Conservation (phyloP, 2,329 filamentous ascomycete genomes). For the Colletotrichum scovillei region DNA sequence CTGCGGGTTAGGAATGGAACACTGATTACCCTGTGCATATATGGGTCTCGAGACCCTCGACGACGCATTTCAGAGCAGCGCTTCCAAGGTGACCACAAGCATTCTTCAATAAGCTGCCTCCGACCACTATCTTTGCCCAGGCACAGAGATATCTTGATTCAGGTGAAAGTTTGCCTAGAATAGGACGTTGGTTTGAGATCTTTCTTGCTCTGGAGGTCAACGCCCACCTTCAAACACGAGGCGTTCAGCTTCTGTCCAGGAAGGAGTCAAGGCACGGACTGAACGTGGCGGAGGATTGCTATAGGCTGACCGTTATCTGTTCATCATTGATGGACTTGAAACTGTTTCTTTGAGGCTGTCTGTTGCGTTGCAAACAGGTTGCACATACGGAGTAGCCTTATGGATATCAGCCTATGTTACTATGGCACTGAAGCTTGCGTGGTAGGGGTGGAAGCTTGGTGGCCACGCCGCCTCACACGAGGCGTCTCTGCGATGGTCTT, state of each 20-base stretch:
- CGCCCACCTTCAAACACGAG: constrained; percentile 23
- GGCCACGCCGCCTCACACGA: not conserved
- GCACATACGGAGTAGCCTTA: not conserved
- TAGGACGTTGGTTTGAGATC: not conserved
- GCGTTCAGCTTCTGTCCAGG: constrained; percentile 7
- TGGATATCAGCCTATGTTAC: not conserved
- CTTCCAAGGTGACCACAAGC: not conserved
- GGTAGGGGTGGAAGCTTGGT: not conserved
- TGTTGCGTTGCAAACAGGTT: not conserved
- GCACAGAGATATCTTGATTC: not conserved
- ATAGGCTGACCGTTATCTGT: constrained; percentile 15
- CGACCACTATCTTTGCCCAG: not conserved
- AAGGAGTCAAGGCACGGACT: constrained; percentile 23
- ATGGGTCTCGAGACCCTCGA: not conserved
- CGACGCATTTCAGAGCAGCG: constrained; percentile 2
- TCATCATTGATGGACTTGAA: constrained; percentile 23
- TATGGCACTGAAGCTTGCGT: not conserved
- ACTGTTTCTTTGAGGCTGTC: not conserved
- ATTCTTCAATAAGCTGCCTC: constrained; percentile 1
- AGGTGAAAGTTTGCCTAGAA: constrained; percentile 15
- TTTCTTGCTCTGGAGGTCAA: constrained; percentile 8
- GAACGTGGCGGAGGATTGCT: constrained; percentile 24
- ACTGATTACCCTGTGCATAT: not conserved
- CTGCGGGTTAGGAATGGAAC: constrained; percentile 25
- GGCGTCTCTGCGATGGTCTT: not conserved